phyloP scores from a whole-genome alignment of 164 flowering plant species.

The Dillenia turbinata region DNA sequence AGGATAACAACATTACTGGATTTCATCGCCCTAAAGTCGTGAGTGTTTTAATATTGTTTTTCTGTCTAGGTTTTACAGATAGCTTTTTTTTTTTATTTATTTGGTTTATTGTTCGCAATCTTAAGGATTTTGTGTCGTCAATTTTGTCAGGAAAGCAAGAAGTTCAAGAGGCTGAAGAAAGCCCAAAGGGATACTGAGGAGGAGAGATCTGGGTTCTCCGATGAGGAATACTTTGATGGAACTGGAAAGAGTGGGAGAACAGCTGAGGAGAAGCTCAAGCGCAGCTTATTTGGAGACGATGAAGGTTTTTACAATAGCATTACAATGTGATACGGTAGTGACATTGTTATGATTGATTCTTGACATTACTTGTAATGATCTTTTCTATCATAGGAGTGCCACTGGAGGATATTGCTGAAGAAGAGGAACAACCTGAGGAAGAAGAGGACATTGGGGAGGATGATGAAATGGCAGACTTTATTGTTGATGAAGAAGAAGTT shows the following conservation, averaged over 20 bases:
- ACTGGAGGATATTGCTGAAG: constrained; percentile 82
- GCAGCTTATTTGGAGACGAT: constrained; percentile 78
- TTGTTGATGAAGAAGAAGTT: constrained; percentile 79
- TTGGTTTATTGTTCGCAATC: background rate
- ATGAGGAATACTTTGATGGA: constrained; percentile 65
- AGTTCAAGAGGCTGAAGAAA: constrained; percentile 85
- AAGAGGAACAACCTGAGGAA: constrained; percentile 62
- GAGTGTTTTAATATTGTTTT: constrained; percentile 6
- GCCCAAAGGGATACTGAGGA: constrained; percentile 64
- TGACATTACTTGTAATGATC: constrained; percentile 1
- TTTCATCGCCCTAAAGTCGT: constrained; percentile 57
- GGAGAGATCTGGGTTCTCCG: constrained; percentile 55
- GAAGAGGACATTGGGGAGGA: constrained; percentile 82
- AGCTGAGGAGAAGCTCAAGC: constrained; percentile 80
- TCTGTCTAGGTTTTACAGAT: background rate
- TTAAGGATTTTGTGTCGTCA: constrained; percentile 6
- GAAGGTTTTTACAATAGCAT: constrained; percentile 41
- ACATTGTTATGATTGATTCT: background rate
- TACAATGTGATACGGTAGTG: no score
- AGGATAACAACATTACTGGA: constrained; percentile 63
- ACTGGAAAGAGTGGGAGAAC: constrained; percentile 53
- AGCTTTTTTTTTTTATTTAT: background rate
- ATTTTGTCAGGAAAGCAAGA: constrained; percentile 53
- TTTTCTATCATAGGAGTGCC: constrained; percentile 25
- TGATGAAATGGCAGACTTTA: constrained; percentile 96